phyloP scores from a whole-genome alignment of 192 early-diverging fungal species.

The Geranomyces variabilis region DNA sequence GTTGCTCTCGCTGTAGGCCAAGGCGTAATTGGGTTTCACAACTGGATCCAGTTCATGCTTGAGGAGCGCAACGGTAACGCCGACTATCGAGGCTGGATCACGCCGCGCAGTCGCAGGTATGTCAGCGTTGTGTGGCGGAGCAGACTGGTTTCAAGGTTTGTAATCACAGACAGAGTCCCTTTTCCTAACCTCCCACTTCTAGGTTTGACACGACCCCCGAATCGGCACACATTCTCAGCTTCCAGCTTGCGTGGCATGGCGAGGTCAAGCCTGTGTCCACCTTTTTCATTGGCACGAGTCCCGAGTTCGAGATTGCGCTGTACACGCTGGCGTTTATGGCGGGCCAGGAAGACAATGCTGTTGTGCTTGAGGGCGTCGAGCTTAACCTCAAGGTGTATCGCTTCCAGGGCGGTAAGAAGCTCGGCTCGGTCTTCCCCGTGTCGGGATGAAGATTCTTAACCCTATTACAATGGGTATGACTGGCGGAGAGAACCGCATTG shows the following conservation, averaged over 20 bases:
- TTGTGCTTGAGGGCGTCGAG: conserved; percentile 34
- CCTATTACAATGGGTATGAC: too few species aligned
- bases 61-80: conserved; percentile 38
- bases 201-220: conserved; percentile 16
- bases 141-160: background rate
- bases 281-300: conserved; percentile 42
- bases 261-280: conserved; percentile 44
- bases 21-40: conserved; percentile 38
- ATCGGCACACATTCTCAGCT: conserved; percentile 29
- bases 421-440: conserved; percentile 36
- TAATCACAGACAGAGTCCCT: too few species aligned
- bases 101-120: conserved; percentile 16
- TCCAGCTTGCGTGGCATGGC: conserved; percentile 45
- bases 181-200: too few species aligned
- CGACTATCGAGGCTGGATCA: conserved; percentile 43
- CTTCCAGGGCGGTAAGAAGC: conserved; percentile 23
- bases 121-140: background rate
- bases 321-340: conserved; percentile 44
- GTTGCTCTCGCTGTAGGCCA: too few species aligned
- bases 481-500: too few species aligned
- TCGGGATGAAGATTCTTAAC: conserved; percentile 7
- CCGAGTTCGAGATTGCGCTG: conserved; percentile 46
- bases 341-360: conserved; percentile 26
- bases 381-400: conserved; percentile 32
- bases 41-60: conserved; percentile 43